Percentiles rank a stretch among this genome's conserved stretches.
These are phyloP conservation scores for Bauhinia variegata DNA, from an alignment of 306 rosid genomes.

Conservation along the genomic window DNA sequence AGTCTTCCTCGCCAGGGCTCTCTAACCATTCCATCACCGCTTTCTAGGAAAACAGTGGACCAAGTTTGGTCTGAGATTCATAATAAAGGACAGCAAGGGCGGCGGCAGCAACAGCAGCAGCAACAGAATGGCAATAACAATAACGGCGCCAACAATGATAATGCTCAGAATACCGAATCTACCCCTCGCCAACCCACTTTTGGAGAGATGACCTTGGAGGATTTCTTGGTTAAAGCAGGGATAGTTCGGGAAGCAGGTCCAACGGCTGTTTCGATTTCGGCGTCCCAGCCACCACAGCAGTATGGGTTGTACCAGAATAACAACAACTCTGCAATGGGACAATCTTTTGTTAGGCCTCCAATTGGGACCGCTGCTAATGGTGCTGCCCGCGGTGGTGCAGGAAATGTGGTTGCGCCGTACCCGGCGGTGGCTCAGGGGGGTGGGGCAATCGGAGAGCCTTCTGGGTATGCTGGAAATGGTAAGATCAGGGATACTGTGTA, in stretches of 20 bases:
- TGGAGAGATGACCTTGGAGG: slow-evolving; percentile 94
- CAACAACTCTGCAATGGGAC: slow-evolving; percentile 36
- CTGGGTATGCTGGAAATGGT: slow-evolving; percentile 53
- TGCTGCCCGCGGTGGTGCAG: slow-evolving; percentile 7
- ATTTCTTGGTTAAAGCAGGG: slow-evolving; percentile 88
- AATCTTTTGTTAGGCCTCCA: slow-evolving; percentile 42
- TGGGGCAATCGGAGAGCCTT: slow-evolving; percentile 48
- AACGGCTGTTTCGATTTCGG: slow-evolving; percentile 19
- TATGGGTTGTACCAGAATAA: slow-evolving; percentile 48
- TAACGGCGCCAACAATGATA: slow-evolving; percentile 1
- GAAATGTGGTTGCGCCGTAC: slow-evolving; percentile 43
- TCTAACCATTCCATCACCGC: slow-evolving; percentile 70
- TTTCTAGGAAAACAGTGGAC: slow-evolving; percentile 82
- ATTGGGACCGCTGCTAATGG: slow-evolving; percentile 32
- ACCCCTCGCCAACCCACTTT: slow-evolving; percentile 78
- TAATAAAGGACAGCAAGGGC: slow-evolving; percentile 40
- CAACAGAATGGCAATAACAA: neutral
- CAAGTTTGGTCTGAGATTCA: slow-evolving; percentile 95
- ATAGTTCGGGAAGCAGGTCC: slow-evolving; percentile 60
- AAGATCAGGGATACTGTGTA: slow-evolving; percentile 49
- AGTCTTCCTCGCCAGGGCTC: slow-evolving; percentile 78
- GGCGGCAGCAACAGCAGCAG: slow-evolving; percentile 33
- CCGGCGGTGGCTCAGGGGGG: slow-evolving; percentile 46
- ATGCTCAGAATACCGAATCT: slow-evolving; percentile 51
- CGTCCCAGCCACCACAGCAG: slow-evolving; percentile 40